These are phyloP conservation scores for Centrapalus pauciflorus DNA, from an alignment of 129 eudicot genomes.

Conservation along the genomic window DNA sequence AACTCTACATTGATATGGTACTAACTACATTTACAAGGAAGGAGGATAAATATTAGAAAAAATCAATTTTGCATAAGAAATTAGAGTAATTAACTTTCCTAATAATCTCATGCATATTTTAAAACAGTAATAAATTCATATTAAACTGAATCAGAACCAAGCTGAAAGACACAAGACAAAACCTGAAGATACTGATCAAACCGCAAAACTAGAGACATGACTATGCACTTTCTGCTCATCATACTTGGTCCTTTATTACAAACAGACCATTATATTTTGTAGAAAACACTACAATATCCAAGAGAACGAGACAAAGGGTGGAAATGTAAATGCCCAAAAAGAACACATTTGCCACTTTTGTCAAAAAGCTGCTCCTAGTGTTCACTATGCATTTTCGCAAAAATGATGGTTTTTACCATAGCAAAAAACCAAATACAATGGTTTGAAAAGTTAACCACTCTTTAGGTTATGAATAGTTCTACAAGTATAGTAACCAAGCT, in stretches of 20 bases:
- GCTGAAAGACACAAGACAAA: neutral
- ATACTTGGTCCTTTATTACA: neutral
- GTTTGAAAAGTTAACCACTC: neutral
- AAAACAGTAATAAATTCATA: neutral
- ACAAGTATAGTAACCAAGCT: neutral
- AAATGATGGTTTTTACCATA: neutral
- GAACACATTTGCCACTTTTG: neutral
- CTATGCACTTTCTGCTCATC: neutral
- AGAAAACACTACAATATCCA: neutral
- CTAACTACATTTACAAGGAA: neutral
- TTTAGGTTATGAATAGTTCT: neutral
- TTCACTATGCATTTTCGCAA: neutral
- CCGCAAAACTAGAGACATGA: neutral
- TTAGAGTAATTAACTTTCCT: neutral
- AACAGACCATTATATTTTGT: neutral
- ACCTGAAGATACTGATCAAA: neutral
- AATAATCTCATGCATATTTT: neutral
- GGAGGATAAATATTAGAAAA: neutral
- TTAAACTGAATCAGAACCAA: neutral
- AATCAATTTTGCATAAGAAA: neutral
- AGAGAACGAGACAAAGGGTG: neutral
- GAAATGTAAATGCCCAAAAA: neutral
- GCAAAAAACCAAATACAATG: neutral
- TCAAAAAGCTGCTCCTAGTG: neutral
- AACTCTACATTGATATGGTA: constrained; percentile 12